A percentile compares a stretch with the other conserved stretches of the same genome.
phyloP scores from a whole-genome alignment of 805 yeast species.

The Barnettozyma salicaria region DNA sequence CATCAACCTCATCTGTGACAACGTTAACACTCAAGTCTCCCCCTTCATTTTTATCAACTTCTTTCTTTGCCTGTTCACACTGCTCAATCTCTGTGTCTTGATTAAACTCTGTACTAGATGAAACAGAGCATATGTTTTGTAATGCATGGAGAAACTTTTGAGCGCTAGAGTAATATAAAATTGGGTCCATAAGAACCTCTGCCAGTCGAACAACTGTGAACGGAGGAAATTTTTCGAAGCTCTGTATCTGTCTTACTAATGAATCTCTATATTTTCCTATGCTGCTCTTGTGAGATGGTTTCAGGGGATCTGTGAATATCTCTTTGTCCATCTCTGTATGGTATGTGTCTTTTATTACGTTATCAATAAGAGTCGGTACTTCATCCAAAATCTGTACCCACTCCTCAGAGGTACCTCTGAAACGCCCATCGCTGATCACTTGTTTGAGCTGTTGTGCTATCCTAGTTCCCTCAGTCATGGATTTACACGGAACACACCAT shows the following conservation, averaged over 20 bases:
- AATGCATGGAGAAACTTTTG: slow-evolving; percentile 42
- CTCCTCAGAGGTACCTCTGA: neutral
- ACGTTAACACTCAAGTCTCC: slow-evolving; percentile 4
- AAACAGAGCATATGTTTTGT: slow-evolving; percentile 20
- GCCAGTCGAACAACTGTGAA: slow-evolving; percentile 44
- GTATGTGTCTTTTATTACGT: slow-evolving; percentile 9
- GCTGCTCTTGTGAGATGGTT: slow-evolving; percentile 3
- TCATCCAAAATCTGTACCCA: slow-evolving; percentile 10
- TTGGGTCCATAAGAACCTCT: slow-evolving; percentile 42
- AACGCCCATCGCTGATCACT: no score
- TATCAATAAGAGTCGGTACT: slow-evolving; percentile 11
- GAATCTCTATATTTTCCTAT: slow-evolving; percentile 9
- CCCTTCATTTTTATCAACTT: neutral
- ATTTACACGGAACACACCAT: no score
- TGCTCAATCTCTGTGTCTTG: neutral
- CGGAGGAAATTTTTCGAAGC: slow-evolving; percentile 30
- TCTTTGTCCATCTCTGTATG: neutral
- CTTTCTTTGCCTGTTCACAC: neutral
- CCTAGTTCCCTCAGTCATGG: no score
- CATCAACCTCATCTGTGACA: slow-evolving; percentile 19
- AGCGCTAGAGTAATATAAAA: slow-evolving; percentile 32
- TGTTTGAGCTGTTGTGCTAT: no score
- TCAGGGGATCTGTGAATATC: slow-evolving; percentile 12
- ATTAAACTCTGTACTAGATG: slow-evolving; percentile 17
- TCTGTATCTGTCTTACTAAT: slow-evolving; percentile 7